phyloP scores from a whole-genome alignment of 129 eudicot genomes.

The Helianthus tuberosus region DNA sequence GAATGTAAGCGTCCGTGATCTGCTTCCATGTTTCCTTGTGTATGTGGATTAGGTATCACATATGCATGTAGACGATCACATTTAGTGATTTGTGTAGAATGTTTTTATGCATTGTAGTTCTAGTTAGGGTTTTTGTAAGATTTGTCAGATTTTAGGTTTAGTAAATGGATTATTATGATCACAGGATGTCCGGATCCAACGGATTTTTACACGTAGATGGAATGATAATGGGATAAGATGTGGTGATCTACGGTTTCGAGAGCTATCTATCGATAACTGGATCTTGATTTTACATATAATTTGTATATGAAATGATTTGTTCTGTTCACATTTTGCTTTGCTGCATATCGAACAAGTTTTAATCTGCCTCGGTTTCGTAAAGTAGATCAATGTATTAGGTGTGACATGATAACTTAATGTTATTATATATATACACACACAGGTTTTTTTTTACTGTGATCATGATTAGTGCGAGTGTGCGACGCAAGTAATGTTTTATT shows the following conservation, averaged over 20 bases:
- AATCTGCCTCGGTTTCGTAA: constrained; percentile 1
- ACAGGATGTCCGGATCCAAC: neutral
- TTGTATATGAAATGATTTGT: constrained; percentile 15
- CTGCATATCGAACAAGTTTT: constrained; percentile 10
- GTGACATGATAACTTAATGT: too few species aligned
- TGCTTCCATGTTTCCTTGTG: too few species aligned
- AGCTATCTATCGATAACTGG: too few species aligned
- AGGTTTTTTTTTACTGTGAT: too few species aligned
- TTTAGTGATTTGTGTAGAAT: too few species aligned
- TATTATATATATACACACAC: too few species aligned
- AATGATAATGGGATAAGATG: neutral
- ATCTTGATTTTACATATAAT: too few species aligned
- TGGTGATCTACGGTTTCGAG: constrained; percentile 6
- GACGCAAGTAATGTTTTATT: too few species aligned
- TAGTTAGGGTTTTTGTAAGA: neutral
- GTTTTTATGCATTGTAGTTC: neutral
- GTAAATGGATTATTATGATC: neutral
- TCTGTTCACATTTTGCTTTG: constrained; percentile 6
- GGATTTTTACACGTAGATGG: neutral
- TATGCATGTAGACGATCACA: too few species aligned
- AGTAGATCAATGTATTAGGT: neutral
- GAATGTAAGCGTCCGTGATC: too few species aligned
- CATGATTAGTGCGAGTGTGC: too few species aligned
- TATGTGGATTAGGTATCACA: too few species aligned
- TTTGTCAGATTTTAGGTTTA: neutral